Evolutionary conservation across 805 yeast genomes (phyloP).

Genomic region (Clavispora carvajalis): DNA sequence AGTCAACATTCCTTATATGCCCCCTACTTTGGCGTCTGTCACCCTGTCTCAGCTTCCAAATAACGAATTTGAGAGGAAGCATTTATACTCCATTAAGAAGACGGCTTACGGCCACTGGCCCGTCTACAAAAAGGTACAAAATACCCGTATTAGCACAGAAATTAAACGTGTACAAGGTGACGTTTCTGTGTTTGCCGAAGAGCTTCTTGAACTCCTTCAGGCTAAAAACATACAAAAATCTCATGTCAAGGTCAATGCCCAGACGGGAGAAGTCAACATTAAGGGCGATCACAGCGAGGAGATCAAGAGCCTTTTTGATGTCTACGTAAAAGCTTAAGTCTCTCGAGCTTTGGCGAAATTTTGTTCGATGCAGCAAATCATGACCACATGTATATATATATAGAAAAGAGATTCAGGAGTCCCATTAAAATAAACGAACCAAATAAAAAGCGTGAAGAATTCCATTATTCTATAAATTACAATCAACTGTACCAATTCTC

Average conservation of each 20-base stretch:
- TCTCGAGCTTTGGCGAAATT: background rate
- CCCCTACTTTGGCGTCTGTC: constrained; percentile 23
- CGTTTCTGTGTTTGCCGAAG: constrained; percentile 57
- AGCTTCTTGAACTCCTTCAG: constrained; percentile 41
- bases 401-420: background rate
- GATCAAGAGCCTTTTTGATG: constrained; percentile 25
- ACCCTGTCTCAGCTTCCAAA: constrained; percentile 14
- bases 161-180: constrained; percentile 69
- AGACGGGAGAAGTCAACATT: constrained; percentile 33
- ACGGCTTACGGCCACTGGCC: constrained; percentile 69
- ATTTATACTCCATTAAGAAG: constrained; percentile 40
- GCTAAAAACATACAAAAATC: constrained; percentile 21
- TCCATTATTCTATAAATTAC: no score
- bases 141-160: constrained; percentile 66
- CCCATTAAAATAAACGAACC: background rate
- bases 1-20: constrained; percentile 16
- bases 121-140: constrained; percentile 67
- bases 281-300: constrained; percentile 35
- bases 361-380: background rate
- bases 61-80: constrained; percentile 29
- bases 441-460: no score
- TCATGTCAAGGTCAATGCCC: constrained; percentile 28
- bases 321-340: constrained; percentile 3
- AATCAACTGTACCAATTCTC: no score
- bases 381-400: background rate